phyloP scores from a whole-genome alignment of 163 green algal genomes.

The Scenedesmus sp. region DNA sequence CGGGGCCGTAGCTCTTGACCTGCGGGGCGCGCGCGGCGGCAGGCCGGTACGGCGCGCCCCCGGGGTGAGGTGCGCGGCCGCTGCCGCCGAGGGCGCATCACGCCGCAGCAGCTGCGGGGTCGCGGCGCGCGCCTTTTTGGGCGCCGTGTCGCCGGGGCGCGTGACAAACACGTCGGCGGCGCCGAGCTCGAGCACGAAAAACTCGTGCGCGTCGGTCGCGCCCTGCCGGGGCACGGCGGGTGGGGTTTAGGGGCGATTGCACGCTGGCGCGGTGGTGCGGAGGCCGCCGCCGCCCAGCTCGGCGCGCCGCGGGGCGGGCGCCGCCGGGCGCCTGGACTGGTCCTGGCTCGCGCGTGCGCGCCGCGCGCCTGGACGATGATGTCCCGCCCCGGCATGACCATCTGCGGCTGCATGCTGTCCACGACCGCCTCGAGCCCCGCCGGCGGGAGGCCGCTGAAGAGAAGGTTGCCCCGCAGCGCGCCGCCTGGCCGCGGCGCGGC shows the following conservation, averaged over 20 bases:
- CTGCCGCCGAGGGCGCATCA: no score
- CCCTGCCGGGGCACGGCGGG: no score
- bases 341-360: neutral
- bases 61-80: no score
- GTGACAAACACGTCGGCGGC: constrained; percentile 57
- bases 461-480: constrained; percentile 70
- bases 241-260: no score
- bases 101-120: no score
- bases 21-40: no score
- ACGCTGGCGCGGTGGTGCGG: no score
- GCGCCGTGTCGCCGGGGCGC: neutral
- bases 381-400: constrained; percentile 62
- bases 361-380: constrained; percentile 86
- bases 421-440: constrained; percentile 84
- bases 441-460: constrained; percentile 83
- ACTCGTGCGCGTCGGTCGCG: constrained; percentile 77
- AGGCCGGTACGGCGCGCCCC: no score
- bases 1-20: constrained; percentile 50
- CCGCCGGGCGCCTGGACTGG: neutral
- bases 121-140: no score
- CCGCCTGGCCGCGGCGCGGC: no score
- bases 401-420: constrained; percentile 80
- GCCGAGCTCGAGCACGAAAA: constrained; percentile 87
- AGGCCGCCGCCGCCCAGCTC: no score
- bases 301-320: no score